phyloP scores from a whole-genome alignment of 2,329 filamentous ascomycete species.

The Penicillium sp. region DNA sequence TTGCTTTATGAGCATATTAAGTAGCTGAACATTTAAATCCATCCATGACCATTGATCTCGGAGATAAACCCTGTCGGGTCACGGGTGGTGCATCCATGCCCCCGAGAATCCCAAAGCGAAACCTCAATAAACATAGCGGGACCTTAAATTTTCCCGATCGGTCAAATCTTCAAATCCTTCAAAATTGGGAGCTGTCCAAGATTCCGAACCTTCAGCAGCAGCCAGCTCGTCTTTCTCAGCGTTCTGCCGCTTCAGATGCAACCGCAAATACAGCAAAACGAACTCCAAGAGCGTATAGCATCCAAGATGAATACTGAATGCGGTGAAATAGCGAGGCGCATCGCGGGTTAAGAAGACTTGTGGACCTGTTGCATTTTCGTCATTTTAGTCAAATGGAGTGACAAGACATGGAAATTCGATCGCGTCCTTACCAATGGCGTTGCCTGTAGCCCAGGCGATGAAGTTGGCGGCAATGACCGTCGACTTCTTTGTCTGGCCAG shows the following conservation, averaged over 20 bases:
- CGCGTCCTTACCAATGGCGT: not conserved
- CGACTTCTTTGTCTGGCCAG: slow-evolving; percentile 10
- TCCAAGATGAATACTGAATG: not conserved
- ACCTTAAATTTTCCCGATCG: not conserved
- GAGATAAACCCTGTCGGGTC: not conserved
- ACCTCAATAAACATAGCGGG: not conserved
- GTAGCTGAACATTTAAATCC: not conserved
- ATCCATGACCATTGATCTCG: not conserved
- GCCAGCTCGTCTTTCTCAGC: not conserved
- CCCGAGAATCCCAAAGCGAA: too few species aligned
- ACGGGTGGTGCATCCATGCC: too few species aligned
- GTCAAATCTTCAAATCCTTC: slow-evolving; percentile 6
- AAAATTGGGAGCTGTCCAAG: not conserved
- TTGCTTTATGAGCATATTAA: not conserved
- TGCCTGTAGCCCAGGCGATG: slow-evolving; percentile 9
- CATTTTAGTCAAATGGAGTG: not conserved
- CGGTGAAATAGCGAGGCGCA: not conserved
- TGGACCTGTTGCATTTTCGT: not conserved
- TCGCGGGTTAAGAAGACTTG: slow-evolving; percentile 28
- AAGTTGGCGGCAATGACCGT: slow-evolving; percentile 6
- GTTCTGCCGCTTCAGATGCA: not conserved
- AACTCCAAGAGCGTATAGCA: not conserved
- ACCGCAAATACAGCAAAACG: not conserved
- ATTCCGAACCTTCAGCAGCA: not conserved
- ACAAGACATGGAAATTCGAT: not conserved